A percentile compares a stretch with the other conserved stretches of the same genome.
Evolutionary conservation across 2,329 filamentous ascomycete species (phyloP).

Genomic region (Dactylellina sp.): DNA sequence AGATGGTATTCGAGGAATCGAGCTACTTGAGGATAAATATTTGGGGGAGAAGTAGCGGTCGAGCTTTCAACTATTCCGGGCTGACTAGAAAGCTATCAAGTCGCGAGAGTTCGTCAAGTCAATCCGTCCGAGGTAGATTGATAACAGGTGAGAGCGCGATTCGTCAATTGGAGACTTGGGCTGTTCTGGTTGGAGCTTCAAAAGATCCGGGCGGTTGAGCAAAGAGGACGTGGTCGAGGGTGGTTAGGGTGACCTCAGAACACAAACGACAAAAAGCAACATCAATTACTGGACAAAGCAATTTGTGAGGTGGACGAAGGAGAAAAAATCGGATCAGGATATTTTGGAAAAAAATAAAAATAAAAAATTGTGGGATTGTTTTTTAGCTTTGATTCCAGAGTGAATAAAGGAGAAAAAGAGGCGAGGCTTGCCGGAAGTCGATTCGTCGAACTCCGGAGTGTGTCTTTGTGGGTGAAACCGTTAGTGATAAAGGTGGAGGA

Average conservation of each 20-base stretch:
- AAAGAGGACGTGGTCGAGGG: background rate
- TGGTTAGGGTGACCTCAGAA: background rate
- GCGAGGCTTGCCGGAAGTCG: constrained; percentile 43
- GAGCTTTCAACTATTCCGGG: constrained; percentile 3
- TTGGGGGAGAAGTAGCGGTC: constrained; percentile 8
- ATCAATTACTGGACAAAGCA: constrained; percentile 31
- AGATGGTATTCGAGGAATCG: constrained; percentile 11
- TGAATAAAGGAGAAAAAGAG: constrained; percentile 15
- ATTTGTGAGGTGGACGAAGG: too few relatives aligned
- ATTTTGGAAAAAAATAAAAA: too few relatives aligned
- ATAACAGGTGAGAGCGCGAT: background rate
- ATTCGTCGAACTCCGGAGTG: constrained; percentile 6
- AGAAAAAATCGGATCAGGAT: too few relatives aligned
- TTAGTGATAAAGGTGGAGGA: constrained; percentile 16
- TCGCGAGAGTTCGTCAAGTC: background rate
- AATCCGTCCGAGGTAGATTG: background rate
- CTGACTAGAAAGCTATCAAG: background rate
- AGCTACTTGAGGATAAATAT: constrained; percentile 6
- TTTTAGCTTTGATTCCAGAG: background rate
- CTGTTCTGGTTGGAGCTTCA: background rate
- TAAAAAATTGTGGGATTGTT: constrained; percentile 17
- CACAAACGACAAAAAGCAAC: constrained; percentile 10
- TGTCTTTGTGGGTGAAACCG: constrained; percentile 27
- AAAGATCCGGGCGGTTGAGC: background rate
- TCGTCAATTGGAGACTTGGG: background rate